A percentile compares a stretch with the other conserved stretches of the same genome.
phyloP scores from a whole-genome alignment of 345 rosid species.

The Rhizophora mangle region DNA sequence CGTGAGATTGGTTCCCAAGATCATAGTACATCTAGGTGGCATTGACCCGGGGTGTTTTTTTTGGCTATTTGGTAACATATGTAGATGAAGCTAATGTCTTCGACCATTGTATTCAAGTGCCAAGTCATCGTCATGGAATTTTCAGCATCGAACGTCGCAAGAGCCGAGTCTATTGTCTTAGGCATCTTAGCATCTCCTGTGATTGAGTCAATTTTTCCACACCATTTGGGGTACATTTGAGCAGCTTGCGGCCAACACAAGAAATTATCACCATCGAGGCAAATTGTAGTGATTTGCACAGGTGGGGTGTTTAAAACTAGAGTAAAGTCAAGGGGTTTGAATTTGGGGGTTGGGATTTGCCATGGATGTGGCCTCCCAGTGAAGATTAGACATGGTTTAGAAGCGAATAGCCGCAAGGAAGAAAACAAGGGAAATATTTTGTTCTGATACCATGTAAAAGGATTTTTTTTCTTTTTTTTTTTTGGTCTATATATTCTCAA shows the following conservation, averaged over 20 bases:
- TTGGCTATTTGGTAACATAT: conserved; percentile 1
- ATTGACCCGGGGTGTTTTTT: neutral
- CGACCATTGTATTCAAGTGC: conserved; percentile 6
- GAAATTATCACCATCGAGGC: neutral
- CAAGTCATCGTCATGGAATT: too few relatives aligned
- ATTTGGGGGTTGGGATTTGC: too few relatives aligned
- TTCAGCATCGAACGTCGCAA: neutral
- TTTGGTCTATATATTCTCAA: too few relatives aligned
- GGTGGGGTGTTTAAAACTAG: too few relatives aligned
- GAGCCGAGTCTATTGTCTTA: neutral
- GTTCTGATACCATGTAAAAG: too few relatives aligned
- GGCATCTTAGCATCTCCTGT: neutral
- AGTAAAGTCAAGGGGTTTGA: too few relatives aligned
- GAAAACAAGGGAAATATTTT: too few relatives aligned
- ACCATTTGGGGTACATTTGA: neutral
- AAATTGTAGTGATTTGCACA: too few relatives aligned
- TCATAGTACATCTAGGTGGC: conserved; percentile 3
- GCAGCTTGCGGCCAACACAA: neutral
- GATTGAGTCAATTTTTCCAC: conserved; percentile 1
- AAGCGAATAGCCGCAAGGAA: too few relatives aligned
- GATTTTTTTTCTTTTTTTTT: too few relatives aligned
- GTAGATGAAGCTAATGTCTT: conserved; percentile 9
- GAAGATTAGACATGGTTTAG: too few relatives aligned
- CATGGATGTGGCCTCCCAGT: too few relatives aligned
- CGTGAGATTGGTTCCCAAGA: conserved; percentile 9